These are phyloP conservation scores for Neoarthrinium moseri DNA, from an alignment of 2,329 filamentous ascomycete species.

Conservation along the genomic window DNA sequence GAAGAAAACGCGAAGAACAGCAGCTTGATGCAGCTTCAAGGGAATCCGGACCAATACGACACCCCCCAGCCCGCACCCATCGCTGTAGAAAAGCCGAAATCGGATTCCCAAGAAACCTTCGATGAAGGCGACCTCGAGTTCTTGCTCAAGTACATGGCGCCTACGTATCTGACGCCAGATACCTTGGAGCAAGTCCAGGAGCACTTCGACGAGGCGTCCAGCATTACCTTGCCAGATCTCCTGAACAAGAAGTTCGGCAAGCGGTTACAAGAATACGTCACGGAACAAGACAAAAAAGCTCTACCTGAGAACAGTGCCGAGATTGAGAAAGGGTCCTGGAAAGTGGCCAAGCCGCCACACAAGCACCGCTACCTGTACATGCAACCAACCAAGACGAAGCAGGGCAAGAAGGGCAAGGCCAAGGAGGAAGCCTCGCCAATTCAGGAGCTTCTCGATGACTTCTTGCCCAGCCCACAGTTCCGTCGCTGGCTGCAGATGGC, in stretches of 20 bases:
- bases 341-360: constrained; percentile 82
- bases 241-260: constrained; percentile 75
- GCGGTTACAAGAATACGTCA: constrained; percentile 69
- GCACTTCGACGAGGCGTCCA: constrained; percentile 79
- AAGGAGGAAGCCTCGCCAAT: constrained; percentile 53
- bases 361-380: constrained; percentile 93
- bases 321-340: constrained; percentile 66
- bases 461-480: constrained; percentile 84
- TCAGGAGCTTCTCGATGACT: constrained; percentile 74
- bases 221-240: constrained; percentile 77
- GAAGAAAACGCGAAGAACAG: constrained; percentile 84
- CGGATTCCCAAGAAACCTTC: constrained; percentile 54
- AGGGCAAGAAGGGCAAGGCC: constrained; percentile 16
- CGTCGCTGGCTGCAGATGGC: constrained; percentile 84
- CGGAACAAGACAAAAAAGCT: constrained; percentile 56
- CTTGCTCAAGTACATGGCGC: constrained; percentile 84
- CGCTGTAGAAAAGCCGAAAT: constrained; percentile 35
- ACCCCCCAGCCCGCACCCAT: constrained; percentile 65
- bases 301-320: constrained; percentile 47
- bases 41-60: constrained; percentile 88
- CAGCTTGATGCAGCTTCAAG: constrained; percentile 88
- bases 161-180: constrained; percentile 88
- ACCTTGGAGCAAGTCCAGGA: constrained; percentile 80
- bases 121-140: constrained; percentile 84
- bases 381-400: constrained; percentile 44